A percentile compares a stretch with the other conserved stretches of the same genome.
These are phyloP conservation scores for Boletus sp. DNA, from an alignment of 1,284 basidiomycete species.

Conservation along the genomic window DNA sequence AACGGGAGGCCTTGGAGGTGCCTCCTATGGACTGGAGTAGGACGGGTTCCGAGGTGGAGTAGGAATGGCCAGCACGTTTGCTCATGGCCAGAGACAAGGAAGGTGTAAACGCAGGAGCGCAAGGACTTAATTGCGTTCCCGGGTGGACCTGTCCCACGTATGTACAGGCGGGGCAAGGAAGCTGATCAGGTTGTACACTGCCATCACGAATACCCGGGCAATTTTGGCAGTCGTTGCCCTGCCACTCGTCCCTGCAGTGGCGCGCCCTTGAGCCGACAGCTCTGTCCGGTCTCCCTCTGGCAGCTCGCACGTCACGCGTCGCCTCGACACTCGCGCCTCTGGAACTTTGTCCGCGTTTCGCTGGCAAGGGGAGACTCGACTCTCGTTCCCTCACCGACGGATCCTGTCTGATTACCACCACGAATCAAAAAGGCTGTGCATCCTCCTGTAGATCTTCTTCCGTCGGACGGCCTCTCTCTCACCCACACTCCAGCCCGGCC, in stretches of 20 bases:
- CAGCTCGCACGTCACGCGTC: no score
- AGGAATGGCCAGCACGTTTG: conserved; percentile 28
- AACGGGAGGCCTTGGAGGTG: conserved; percentile 31
- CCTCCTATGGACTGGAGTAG: conserved; percentile 32
- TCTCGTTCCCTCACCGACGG: no score
- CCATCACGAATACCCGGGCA: conserved; percentile 27
- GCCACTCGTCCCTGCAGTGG: conserved; percentile 21
- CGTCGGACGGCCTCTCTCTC: no score
- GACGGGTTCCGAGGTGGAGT: conserved; percentile 32
- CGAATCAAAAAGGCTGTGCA: neutral
- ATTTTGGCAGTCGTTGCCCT: conserved; percentile 22
- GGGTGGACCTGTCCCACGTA: conserved; percentile 32
- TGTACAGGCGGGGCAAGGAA: conserved; percentile 36
- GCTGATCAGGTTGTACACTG: conserved; percentile 31
- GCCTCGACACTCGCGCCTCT: neutral
- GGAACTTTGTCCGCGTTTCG: neutral
- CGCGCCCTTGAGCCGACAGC: conserved; percentile 14
- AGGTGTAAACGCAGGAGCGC: conserved; percentile 19
- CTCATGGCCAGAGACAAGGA: conserved; percentile 18
- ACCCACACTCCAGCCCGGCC: no score
- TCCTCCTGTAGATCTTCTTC: conserved; percentile 19
- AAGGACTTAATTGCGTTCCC: conserved; percentile 31
- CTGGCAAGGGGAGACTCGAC: neutral
- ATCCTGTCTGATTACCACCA: neutral
- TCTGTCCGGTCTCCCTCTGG: no score